These are phyloP conservation scores for Colletotrichum orbiculare DNA, from an alignment of 2,329 filamentous ascomycete genomes.

Conservation along the genomic window DNA sequence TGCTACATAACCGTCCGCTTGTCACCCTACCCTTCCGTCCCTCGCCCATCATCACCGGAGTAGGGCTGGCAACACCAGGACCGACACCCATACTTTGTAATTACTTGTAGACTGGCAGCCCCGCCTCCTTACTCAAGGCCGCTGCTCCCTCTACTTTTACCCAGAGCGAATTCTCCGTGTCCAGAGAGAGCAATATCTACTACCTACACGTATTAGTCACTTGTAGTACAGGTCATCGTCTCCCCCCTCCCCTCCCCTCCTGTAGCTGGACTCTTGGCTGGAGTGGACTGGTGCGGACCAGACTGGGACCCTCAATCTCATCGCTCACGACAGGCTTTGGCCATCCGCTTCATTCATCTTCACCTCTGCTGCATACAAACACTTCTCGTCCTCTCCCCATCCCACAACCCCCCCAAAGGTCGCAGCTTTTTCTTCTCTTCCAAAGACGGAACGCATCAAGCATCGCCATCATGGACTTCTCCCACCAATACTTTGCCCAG, in stretches of 20 bases:
- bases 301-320: constrained; percentile 26
- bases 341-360: constrained; percentile 20
- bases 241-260: constrained; percentile 11
- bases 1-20: no score
- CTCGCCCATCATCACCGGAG: no score
- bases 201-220: no score
- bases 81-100: no score
- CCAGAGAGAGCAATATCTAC: no score
- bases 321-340: constrained; percentile 24
- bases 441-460: constrained; percentile 6
- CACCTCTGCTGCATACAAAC: background rate
- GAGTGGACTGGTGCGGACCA: constrained; percentile 9
- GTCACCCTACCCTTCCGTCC: no score
- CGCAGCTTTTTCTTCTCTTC: constrained; percentile 1
- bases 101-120: no score
- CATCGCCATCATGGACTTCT: constrained; percentile 61
- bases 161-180: no score
- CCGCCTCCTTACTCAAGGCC: no score
- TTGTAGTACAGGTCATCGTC: background rate
- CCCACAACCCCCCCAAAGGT: background rate
- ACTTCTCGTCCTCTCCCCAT: constrained; percentile 3
- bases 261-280: constrained; percentile 2
- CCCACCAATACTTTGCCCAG: constrained; percentile 61
- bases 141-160: no score
- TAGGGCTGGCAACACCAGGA: no score